Evolutionary conservation across 768 basidiomycete species (phyloP).

Genomic region (Leccinum boreale): DNA sequence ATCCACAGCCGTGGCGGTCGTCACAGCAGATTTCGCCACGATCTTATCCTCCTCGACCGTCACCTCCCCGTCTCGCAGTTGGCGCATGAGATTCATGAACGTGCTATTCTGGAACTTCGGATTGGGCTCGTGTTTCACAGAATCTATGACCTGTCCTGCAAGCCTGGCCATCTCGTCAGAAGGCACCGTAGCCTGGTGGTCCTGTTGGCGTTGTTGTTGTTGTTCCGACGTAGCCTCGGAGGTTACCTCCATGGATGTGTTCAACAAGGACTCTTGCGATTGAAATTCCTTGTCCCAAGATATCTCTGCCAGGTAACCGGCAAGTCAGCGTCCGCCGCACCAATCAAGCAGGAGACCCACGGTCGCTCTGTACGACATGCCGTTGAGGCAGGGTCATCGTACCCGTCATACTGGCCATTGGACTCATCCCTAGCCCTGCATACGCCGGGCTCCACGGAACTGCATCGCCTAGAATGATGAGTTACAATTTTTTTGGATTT

Average conservation of each 20-base stretch:
- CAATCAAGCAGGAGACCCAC: constrained; percentile 33
- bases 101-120: constrained; percentile 83
- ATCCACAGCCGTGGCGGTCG: constrained; percentile 30
- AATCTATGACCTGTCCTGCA: constrained; percentile 72
- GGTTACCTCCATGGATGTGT: constrained; percentile 14
- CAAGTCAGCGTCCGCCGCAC: background rate
- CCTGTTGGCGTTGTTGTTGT: constrained; percentile 8
- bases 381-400: constrained; percentile 20
- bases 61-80: constrained; percentile 75
- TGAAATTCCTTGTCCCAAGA: constrained; percentile 67
- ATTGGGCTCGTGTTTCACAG: constrained; percentile 72
- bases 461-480: constrained; percentile 30
- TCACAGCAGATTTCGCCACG: constrained; percentile 46
- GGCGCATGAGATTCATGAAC: constrained; percentile 84
- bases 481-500: background rate
- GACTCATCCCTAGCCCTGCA: constrained; percentile 36
- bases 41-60: constrained; percentile 77
- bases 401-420: constrained; percentile 35
- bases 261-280: constrained; percentile 47
- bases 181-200: constrained; percentile 27
- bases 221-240: constrained; percentile 10
- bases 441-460: constrained; percentile 40
- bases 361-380: constrained; percentile 35
- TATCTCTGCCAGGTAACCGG: constrained; percentile 9
- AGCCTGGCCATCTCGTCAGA: constrained; percentile 74